These are phyloP conservation scores for Vigna unguiculata DNA, from an alignment of 306 rosid genomes.

Conservation along the genomic window DNA sequence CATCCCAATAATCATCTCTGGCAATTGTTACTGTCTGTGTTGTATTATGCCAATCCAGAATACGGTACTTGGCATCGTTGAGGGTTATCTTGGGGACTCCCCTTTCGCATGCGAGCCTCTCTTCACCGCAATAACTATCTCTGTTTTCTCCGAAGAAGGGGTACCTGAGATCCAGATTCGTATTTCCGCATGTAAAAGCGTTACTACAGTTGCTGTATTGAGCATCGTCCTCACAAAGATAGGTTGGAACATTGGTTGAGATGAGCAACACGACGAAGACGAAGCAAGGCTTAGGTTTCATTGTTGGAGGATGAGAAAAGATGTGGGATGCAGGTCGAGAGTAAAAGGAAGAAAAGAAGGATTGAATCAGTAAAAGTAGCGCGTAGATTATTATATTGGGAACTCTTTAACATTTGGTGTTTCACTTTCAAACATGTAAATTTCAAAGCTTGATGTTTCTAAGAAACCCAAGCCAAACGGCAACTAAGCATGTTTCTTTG, in stretches of 20 bases:
- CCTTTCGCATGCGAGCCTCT: not conserved
- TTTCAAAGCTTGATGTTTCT: not conserved
- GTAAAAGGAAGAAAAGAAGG: not conserved
- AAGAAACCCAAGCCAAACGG: not conserved
- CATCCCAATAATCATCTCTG: constrained; percentile 36
- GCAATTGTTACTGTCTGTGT: constrained; percentile 28
- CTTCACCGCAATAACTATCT: constrained; percentile 26
- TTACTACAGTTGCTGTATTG: not conserved
- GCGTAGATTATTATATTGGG: not conserved
- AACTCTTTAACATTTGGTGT: too few species aligned
- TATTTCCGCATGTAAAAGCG: constrained; percentile 1
- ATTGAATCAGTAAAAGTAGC: not conserved
- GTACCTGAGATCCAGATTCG: not conserved
- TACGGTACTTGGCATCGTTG: constrained; percentile 16
- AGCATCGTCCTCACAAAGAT: not conserved
- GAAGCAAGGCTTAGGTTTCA: constrained; percentile 1
- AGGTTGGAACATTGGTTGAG: constrained; percentile 29
- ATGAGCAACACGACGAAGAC: constrained; percentile 13
- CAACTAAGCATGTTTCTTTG: too few species aligned
- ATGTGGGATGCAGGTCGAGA: not conserved
- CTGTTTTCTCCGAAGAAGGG: constrained; percentile 50
- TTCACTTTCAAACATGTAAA: not conserved
- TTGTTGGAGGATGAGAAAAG: not conserved
- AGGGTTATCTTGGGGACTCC: not conserved
- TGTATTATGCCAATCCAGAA: not conserved